Percentiles rank a stretch among this genome's conserved stretches.
Conservation (phyloP, 2,329 filamentous ascomycete genomes). For the Hymenoscyphus repandus region DNA sequence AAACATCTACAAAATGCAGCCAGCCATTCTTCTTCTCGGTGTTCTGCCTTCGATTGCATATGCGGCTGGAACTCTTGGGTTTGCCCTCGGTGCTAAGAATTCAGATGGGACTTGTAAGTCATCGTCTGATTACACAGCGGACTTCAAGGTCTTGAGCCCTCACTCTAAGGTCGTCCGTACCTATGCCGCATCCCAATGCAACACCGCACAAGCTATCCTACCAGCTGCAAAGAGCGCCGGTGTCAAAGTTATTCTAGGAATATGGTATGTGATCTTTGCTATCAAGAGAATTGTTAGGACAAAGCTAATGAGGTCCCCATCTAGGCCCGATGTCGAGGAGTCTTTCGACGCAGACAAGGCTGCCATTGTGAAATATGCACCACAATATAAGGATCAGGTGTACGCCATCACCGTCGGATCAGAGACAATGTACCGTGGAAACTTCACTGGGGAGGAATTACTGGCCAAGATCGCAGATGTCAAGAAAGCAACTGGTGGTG, state of each 20-base stretch:
- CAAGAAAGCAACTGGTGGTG: conserved; percentile 46
- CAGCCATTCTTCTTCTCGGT: conserved; percentile 16
- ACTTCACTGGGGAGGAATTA: conserved; percentile 57
- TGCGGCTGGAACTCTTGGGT: conserved; percentile 54
- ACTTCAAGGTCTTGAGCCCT: conserved; percentile 56
- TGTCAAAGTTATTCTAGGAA: conserved; percentile 64
- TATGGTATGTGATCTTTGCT: conserved; percentile 47
- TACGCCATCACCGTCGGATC: conserved; percentile 67
- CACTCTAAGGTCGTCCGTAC: conserved; percentile 54
- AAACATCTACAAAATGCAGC: conserved; percentile 9
- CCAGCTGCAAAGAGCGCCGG: conserved; percentile 60
- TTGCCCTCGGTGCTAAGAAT: conserved; percentile 61
- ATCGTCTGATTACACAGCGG: conserved; percentile 56
- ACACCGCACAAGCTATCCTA: conserved; percentile 56
- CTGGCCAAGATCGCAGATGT: conserved; percentile 57
- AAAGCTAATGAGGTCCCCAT: not conserved
- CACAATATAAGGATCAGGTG: conserved; percentile 51
- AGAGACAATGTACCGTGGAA: conserved; percentile 64
- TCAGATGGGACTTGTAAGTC: conserved; percentile 56
- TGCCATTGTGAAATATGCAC: conserved; percentile 46
- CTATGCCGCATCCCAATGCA: conserved; percentile 63
- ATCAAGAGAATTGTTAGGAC: not conserved
- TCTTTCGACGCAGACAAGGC: conserved; percentile 56
- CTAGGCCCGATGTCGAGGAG: conserved; percentile 55
- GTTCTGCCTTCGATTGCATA: conserved; percentile 43